Conservation (phyloP, 2,329 filamentous ascomycete genomes). For the Fusarium beomiforme region DNA sequence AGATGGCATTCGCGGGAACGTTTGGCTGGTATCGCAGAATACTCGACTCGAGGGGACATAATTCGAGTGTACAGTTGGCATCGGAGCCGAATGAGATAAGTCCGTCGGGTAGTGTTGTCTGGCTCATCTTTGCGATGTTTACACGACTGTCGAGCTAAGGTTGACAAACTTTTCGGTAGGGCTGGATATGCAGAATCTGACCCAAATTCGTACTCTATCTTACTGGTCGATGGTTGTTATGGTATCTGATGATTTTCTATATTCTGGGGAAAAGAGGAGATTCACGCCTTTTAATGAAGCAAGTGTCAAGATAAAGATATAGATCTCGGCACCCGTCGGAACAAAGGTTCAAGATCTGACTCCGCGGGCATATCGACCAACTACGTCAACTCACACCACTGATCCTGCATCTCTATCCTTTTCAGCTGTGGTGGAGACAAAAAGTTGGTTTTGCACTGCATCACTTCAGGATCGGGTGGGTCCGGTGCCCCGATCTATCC, state of each 20-base stretch:
- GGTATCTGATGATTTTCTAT: neutral
- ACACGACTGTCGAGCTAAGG: neutral
- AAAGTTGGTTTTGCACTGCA: neutral
- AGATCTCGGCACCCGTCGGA: neutral
- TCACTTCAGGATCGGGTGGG: neutral
- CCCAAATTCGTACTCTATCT: neutral
- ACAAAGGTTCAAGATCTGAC: neutral
- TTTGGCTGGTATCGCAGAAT: conserved; percentile 38
- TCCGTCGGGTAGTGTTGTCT: conserved; percentile 30
- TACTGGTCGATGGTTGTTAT: neutral
- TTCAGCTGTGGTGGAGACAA: conserved; percentile 7
- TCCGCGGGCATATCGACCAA: neutral
- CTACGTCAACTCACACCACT: conserved; percentile 15
- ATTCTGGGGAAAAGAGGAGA: neutral
- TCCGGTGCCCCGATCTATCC: neutral
- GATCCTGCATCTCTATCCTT: neutral
- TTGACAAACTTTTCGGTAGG: neutral
- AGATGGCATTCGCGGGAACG: conserved; percentile 32
- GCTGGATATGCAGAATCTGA: neutral
- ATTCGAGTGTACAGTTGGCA: conserved; percentile 40
- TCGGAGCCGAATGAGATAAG: conserved; percentile 37
- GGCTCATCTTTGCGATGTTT: conserved; percentile 3
- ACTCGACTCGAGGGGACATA: conserved; percentile 39
- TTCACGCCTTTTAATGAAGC: conserved; percentile 1
- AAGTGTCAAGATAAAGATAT: conserved; percentile 9